Conservation (phyloP, 441 rosid species). For the Hura crepitans region DNA sequence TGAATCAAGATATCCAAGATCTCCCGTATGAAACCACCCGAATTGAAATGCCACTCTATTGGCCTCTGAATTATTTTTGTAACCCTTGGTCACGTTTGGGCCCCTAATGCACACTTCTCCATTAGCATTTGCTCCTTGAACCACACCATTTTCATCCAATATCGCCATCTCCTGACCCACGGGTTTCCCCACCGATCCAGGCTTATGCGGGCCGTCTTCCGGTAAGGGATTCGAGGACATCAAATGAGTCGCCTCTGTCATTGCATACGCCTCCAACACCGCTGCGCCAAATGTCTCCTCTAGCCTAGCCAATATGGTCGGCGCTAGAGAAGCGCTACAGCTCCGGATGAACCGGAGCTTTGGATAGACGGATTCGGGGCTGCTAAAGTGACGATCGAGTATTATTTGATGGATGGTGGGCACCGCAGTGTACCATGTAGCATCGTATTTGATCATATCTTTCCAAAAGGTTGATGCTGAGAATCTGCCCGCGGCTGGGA, state of each 20-base stretch:
- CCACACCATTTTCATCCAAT: constrained; percentile 58
- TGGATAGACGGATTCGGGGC: constrained; percentile 57
- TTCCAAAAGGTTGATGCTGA: constrained; percentile 79
- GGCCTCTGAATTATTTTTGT: constrained; percentile 82
- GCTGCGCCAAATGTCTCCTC: constrained; percentile 79
- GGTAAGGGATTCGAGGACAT: constrained; percentile 82
- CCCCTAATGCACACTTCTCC: constrained; percentile 89
- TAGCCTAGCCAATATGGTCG: constrained; percentile 57
- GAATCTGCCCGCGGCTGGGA: constrained; percentile 77
- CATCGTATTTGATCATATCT: constrained; percentile 57
- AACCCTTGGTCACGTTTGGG: constrained; percentile 73
- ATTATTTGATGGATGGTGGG: constrained; percentile 89
- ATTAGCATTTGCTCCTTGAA: constrained; percentile 34
- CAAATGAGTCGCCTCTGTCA: constrained; percentile 79
- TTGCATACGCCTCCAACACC: constrained; percentile 85
- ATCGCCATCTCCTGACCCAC: constrained; percentile 81
- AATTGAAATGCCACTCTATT: constrained; percentile 60
- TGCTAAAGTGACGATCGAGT: constrained; percentile 56
- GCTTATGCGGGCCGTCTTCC: constrained; percentile 64
- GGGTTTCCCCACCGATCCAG: constrained; percentile 85
- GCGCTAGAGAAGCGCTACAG: constrained; percentile 87
- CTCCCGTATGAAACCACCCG: constrained; percentile 93
- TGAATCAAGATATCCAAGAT: constrained; percentile 59
- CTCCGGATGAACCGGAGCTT: constrained; percentile 76
- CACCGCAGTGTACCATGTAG: constrained; percentile 93